Conservation (phyloP, 108 stramenopile species). For the Fragilariopsis cylindrus region DNA sequence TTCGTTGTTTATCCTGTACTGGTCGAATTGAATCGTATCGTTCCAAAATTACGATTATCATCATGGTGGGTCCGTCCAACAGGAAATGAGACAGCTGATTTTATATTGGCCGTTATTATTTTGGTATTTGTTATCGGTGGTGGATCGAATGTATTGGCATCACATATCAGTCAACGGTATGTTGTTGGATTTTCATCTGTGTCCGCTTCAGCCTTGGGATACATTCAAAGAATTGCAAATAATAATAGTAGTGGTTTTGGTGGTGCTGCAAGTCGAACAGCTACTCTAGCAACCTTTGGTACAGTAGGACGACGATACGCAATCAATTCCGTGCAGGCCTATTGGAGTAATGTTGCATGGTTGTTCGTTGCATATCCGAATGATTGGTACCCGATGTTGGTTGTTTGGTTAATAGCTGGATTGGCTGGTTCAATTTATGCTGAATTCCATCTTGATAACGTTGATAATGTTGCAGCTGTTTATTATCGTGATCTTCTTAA, state of each 20-base stretch:
- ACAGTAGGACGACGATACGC: no score
- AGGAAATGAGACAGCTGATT: conserved; percentile 16
- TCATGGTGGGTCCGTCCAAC: conserved; percentile 7
- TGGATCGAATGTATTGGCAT: conserved; percentile 26
- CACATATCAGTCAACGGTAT: background rate
- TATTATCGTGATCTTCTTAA: conserved; percentile 12
- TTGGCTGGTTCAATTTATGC: conserved; percentile 23
- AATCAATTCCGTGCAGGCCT: conserved; percentile 2
- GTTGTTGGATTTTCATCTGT: conserved; percentile 23
- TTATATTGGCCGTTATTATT: background rate
- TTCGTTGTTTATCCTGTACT: conserved; percentile 18
- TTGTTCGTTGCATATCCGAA: conserved; percentile 1
- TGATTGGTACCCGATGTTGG: conserved; percentile 13
- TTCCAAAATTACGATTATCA: background rate
- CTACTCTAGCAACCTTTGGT: no score
- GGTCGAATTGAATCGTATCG: conserved; percentile 19
- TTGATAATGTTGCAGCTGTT: background rate
- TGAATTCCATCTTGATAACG: conserved; percentile 31
- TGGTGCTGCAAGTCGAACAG: background rate
- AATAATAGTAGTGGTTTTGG: background rate
- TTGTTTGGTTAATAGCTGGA: conserved; percentile 31
- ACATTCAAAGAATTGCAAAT: conserved; percentile 14
- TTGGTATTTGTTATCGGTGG: conserved; percentile 24
- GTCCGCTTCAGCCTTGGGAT: conserved; percentile 28
- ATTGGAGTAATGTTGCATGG: conserved; percentile 18